phyloP scores from a whole-genome alignment of 2,329 filamentous ascomycete species.

The Pestalotiopsis sp. region DNA sequence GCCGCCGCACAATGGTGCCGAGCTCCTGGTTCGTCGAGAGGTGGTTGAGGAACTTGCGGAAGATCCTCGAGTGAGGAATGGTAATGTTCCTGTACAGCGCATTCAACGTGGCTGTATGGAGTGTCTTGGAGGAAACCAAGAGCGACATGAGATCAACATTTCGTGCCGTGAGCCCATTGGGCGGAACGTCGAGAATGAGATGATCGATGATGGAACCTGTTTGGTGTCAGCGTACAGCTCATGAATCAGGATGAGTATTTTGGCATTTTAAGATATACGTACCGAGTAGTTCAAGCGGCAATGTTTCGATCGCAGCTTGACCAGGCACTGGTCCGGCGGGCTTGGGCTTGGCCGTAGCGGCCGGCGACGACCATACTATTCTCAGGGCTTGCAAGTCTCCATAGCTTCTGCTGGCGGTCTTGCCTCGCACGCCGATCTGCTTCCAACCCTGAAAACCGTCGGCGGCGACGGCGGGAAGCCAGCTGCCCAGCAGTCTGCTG shows the following conservation, averaged over 20 bases:
- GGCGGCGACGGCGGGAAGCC: constrained; percentile 51
- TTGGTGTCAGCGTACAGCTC: not conserved
- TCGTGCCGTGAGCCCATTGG: constrained; percentile 74
- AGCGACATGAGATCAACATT: constrained; percentile 80
- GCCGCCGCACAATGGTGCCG: constrained; percentile 74
- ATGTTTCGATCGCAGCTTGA: constrained; percentile 62
- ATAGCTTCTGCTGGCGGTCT: constrained; percentile 62
- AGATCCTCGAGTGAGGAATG: constrained; percentile 81
- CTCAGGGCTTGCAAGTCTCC: constrained; percentile 60
- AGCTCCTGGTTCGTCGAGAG: constrained; percentile 67
- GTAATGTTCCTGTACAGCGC: constrained; percentile 81
- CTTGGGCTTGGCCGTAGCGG: constrained; percentile 30
- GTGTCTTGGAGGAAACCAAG: constrained; percentile 72
- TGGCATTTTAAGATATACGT: constrained; percentile 36
- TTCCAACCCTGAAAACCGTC: constrained; percentile 66
- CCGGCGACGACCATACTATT: constrained; percentile 54
- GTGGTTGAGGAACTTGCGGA: constrained; percentile 77
- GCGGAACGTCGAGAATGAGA: constrained; percentile 71
- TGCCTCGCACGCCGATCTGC: constrained; percentile 61
- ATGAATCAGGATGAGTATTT: not conserved
- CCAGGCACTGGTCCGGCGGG: constrained; percentile 42
- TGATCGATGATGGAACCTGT: constrained; percentile 74
- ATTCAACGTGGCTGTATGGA: constrained; percentile 73
- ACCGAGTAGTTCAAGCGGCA: constrained; percentile 75
- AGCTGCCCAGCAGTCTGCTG: constrained; percentile 60